Percentiles rank a stretch among this genome's conserved stretches.
Conservation (phyloP, 2,329 filamentous ascomycete genomes). For the Pyrenophora seminiperda region DNA sequence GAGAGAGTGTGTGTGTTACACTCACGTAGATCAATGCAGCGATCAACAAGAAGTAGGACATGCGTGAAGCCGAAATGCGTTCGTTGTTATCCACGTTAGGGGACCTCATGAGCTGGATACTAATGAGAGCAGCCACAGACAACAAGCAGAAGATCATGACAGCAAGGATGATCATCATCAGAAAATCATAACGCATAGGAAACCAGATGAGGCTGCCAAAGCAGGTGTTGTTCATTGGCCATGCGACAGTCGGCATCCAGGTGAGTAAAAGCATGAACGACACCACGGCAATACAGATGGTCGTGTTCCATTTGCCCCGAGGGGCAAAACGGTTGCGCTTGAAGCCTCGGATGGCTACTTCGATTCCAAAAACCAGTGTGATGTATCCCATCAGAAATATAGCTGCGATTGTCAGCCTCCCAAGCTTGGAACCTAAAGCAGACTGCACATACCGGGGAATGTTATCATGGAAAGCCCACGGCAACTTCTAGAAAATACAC, state of each 20-base stretch:
- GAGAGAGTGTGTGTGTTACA: conserved; percentile 33
- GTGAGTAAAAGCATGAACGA: conserved; percentile 59
- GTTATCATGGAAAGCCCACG: conserved; percentile 45
- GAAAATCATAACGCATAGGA: conserved; percentile 63
- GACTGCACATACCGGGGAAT: conserved; percentile 43
- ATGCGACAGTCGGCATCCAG: conserved; percentile 63
- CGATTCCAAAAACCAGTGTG: conserved; percentile 68
- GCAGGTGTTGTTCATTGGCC: conserved; percentile 64
- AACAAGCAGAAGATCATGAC: conserved; percentile 59
- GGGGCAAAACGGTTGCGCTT: conserved; percentile 62
- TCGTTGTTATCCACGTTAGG: conserved; percentile 63
- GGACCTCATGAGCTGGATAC: conserved; percentile 61
- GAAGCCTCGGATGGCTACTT: conserved; percentile 63
- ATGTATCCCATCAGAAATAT: conserved; percentile 70
- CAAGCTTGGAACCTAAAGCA: not conserved
- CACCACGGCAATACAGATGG: conserved; percentile 61
- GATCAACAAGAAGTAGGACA: conserved; percentile 69
- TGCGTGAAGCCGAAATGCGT: conserved; percentile 67
- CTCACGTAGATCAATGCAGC: conserved; percentile 61
- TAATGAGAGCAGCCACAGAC: conserved; percentile 59
- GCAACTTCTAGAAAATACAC: conserved; percentile 46
- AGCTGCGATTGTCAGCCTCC: conserved; percentile 52
- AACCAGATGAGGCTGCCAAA: conserved; percentile 73
- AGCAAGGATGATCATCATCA: conserved; percentile 61
- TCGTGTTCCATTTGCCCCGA: conserved; percentile 64